These are phyloP conservation scores for Parascedosporium putredinis DNA, from an alignment of 2,329 filamentous ascomycete genomes.

Conservation along the genomic window DNA sequence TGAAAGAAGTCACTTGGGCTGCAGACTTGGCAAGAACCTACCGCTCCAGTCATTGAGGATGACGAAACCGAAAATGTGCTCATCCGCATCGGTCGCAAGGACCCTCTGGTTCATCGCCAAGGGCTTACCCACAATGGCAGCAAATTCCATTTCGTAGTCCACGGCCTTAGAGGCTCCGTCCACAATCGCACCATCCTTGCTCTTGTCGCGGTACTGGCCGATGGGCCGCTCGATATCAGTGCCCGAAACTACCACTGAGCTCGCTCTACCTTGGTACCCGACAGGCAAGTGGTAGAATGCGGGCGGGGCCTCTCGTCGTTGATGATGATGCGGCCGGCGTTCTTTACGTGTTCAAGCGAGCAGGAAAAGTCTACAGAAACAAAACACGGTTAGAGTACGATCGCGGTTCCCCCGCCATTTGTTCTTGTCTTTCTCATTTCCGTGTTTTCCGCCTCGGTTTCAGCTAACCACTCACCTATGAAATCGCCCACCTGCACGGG, in stretches of 20 bases:
- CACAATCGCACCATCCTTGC: conserved; percentile 24
- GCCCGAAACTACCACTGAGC: conserved; percentile 59
- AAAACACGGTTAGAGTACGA: conserved; percentile 37
- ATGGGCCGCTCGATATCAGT: conserved; percentile 56
- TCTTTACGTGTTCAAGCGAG: conserved; percentile 31
- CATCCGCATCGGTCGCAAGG: conserved; percentile 45
- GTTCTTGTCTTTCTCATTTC: too few species aligned
- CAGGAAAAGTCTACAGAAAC: conserved; percentile 27
- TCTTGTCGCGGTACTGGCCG: conserved; percentile 47
- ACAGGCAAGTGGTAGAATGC: conserved; percentile 68
- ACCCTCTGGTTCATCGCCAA: neutral
- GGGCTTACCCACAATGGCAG: conserved; percentile 50
- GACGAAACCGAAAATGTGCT: conserved; percentile 60
- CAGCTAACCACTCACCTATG: conserved; percentile 11
- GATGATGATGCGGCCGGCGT: conserved; percentile 32
- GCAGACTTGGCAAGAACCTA: conserved; percentile 22
- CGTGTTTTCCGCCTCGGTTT: conserved; percentile 44
- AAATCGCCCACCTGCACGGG: conserved; percentile 3
- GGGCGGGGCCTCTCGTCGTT: conserved; percentile 37
- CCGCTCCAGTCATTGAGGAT: conserved; percentile 47
- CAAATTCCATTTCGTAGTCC: conserved; percentile 64
- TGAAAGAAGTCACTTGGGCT: too few species aligned
- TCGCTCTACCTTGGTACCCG: conserved; percentile 63
- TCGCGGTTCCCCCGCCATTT: too few species aligned
- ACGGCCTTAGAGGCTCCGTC: conserved; percentile 25